Base-by-base conservation (phyloP, 1,284 basidiomycete species). In the Vanrija pseudolonga region DNA sequence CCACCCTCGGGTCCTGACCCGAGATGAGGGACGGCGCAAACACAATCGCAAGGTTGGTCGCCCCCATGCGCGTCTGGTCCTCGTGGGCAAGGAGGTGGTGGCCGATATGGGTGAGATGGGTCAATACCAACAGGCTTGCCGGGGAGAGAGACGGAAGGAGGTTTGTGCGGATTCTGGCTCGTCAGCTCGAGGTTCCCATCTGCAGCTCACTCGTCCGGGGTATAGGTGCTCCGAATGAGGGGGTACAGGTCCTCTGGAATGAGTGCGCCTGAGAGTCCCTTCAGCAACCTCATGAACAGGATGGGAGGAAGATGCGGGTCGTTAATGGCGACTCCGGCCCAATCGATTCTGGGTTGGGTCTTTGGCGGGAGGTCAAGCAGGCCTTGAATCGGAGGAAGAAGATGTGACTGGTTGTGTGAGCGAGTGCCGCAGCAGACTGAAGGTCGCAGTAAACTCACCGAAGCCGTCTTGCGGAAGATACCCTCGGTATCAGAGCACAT, bases 11-110 rank as follows among this genome's bases (percentile, higher is more conserved):
- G 45, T 73, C 63, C 4, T 60, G 55, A 6, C 66, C 64, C 6
- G 45, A 15, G n/a, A 75, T 65, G 36, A 75, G 57, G 3, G 60
- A 44, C 6, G 73, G 73, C 1, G 73, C 66, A 19, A 72, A 50
- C 14, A 67, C 63, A 45, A 72, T 71, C 0, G 73, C 65, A 7
- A 68, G 53, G 9, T 55, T 53, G 4, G 57, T 48, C 5, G 68
- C 39, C 2, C 59, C 51, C 73, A 75, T 75, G 22, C 64, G 63
- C 0, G 67, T 69, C 4, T 28, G 12, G 2, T 22, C 6, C 48
- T 69, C 63, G 60, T 57, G 50, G 3, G 52, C 12, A 8, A 59
- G 45, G 3, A 73, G 51, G 32, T 63, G 52, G 52, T 64, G 63
- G 14, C 70, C 54, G 5, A 62, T 41, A 36, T 57, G 54, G 2